Conservation (phyloP, 768 basidiomycete species). For the Leccinum barrowsii region DNA sequence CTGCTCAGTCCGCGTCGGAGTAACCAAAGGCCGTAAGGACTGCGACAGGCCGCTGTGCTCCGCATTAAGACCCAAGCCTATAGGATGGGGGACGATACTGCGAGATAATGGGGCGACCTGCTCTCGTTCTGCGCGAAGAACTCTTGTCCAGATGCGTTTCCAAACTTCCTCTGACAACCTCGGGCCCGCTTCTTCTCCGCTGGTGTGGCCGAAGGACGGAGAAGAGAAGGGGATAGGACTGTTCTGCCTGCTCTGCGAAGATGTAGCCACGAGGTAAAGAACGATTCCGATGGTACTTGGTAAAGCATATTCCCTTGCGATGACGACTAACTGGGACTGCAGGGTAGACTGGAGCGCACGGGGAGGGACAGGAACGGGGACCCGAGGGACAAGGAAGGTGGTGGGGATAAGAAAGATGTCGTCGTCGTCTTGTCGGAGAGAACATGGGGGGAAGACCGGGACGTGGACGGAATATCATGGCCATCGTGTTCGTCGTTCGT, state of each 20-base stretch:
- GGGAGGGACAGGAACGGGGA: too few species aligned
- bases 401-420: too few species aligned
- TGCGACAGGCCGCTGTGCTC: conserved; percentile 32
- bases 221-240: conserved; percentile 18
- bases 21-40: conserved; percentile 44
- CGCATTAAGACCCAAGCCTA: conserved; percentile 44
- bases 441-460: too few species aligned
- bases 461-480: too few species aligned
- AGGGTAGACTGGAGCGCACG: conserved; percentile 75
- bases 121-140: conserved; percentile 59
- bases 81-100: conserved; percentile 37
- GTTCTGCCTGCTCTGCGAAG: conserved; percentile 19
- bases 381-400: too few species aligned
- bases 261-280: conserved; percentile 67
- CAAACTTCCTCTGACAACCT: conserved; percentile 84
- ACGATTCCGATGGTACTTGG: conserved; percentile 82
- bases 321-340: conserved; percentile 77
- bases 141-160: conserved; percentile 80
- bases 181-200: conserved; percentile 64
- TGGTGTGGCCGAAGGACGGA: conserved; percentile 24
- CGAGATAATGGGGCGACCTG: conserved; percentile 31
- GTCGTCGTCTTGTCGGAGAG: too few species aligned
- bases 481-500: too few species aligned
- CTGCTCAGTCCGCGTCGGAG: conserved; percentile 40
- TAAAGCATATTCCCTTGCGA: conserved; percentile 90